Evolutionary conservation across 176 grass and related monocot species (phyloP).

Genomic region (Miscanthus lutarioriparius): DNA sequence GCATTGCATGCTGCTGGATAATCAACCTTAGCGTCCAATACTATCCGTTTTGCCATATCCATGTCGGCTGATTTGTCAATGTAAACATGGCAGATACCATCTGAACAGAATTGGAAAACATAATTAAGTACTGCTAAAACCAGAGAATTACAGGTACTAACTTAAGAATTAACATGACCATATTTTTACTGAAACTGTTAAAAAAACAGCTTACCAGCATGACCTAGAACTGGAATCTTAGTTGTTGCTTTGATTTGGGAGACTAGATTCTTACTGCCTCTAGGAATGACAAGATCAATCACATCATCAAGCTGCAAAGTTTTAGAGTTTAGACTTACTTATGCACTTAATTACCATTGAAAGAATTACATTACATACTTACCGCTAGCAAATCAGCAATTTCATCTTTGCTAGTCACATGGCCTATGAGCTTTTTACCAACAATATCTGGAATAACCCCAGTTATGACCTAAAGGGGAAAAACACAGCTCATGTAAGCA

Average conservation of each 20-base stretch:
- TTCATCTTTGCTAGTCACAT: slow-evolving; percentile 90
- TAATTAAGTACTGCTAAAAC: background rate
- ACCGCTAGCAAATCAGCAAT: slow-evolving; percentile 90
- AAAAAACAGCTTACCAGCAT: slow-evolving; percentile 68
- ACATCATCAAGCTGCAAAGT: slow-evolving; percentile 95
- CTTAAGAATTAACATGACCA: slow-evolving; percentile 2
- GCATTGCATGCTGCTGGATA: slow-evolving; percentile 99
- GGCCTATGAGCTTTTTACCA: slow-evolving; percentile 88
- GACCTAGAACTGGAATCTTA: slow-evolving; percentile 95
- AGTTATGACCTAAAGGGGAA: slow-evolving; percentile 67
- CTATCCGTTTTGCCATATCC: slow-evolving; percentile 88
- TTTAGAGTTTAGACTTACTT: slow-evolving; percentile 27
- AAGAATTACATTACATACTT: slow-evolving; percentile 29
- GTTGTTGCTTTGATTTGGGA: slow-evolving; percentile 92
- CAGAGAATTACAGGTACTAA: background rate
- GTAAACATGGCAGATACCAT: slow-evolving; percentile 99
- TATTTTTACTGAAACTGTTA: background rate
- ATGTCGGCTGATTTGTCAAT: slow-evolving; percentile 97
- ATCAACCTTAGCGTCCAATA: slow-evolving; percentile 92
- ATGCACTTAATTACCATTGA: background rate
- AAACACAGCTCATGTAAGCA: slow-evolving; percentile 6
- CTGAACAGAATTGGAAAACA: slow-evolving; percentile 43
- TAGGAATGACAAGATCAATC: slow-evolving; percentile 97
- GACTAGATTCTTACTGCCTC: slow-evolving; percentile 90
- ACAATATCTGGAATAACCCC: slow-evolving; percentile 70